Evolutionary conservation across 2,329 filamentous ascomycete species (phyloP).

Genomic region (Colletotrichum orchidophilum): DNA sequence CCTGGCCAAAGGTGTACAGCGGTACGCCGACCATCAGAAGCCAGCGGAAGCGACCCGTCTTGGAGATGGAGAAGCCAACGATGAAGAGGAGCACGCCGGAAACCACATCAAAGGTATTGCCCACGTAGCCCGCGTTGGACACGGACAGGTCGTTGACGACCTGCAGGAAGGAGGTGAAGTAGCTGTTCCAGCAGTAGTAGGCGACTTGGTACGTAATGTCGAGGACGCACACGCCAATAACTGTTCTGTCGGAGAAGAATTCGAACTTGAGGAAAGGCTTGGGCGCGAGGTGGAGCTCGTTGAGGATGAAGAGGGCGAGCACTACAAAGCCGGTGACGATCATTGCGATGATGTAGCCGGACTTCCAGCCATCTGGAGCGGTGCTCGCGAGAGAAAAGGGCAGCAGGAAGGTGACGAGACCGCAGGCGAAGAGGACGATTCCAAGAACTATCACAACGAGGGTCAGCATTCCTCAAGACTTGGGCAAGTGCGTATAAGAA

Average conservation of each 20-base stretch:
- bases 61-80: slow-evolving; percentile 56
- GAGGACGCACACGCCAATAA: slow-evolving; percentile 60
- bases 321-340: slow-evolving; percentile 67
- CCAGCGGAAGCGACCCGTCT: slow-evolving; percentile 60
- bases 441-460: background rate
- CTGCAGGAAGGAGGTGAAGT: slow-evolving; percentile 65
- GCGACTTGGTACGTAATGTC: slow-evolving; percentile 55
- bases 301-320: slow-evolving; percentile 64
- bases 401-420: slow-evolving; percentile 69
- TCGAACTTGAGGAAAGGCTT: slow-evolving; percentile 64
- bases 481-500: background rate
- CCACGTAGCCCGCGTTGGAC: slow-evolving; percentile 56
- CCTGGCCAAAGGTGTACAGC: slow-evolving; percentile 63
- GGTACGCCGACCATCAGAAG: slow-evolving; percentile 54
- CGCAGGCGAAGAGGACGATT: slow-evolving; percentile 64
- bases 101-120: slow-evolving; percentile 60
- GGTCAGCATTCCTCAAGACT: background rate
- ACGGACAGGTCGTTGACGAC: slow-evolving; percentile 56
- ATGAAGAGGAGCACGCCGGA: slow-evolving; percentile 59
- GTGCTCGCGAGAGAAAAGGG: slow-evolving; percentile 67
- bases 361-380: slow-evolving; percentile 60
- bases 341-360: slow-evolving; percentile 67
- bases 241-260: slow-evolving; percentile 60
- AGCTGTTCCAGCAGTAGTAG: slow-evolving; percentile 63
- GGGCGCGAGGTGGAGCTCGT: slow-evolving; percentile 66